Evolutionary conservation across 129 eudicot species (phyloP).

Genomic region (Tagetes erecta): DNA sequence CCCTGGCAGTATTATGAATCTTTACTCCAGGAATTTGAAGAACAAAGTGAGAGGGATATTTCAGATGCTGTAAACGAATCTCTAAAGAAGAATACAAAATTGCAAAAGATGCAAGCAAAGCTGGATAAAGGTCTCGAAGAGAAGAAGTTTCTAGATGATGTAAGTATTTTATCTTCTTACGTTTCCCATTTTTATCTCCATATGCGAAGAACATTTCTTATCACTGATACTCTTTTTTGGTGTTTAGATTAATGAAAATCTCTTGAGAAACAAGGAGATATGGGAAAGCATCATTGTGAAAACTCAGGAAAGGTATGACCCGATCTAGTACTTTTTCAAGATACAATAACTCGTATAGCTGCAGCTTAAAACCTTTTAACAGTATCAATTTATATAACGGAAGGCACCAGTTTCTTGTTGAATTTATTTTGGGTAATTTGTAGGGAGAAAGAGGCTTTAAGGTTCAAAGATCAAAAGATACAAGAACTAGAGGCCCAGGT

Average conservation of each 20-base stretch:
- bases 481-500: constrained; percentile 87
- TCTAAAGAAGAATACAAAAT: constrained; percentile 51
- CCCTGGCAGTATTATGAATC: constrained; percentile 76
- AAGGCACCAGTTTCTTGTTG: not conserved
- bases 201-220: not conserved
- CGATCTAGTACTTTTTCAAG: not conserved
- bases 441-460: constrained; percentile 66
- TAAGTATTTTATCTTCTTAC: constrained; percentile 18
- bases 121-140: constrained; percentile 64
- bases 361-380: not conserved
- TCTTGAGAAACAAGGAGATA: constrained; percentile 63
- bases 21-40: constrained; percentile 64
- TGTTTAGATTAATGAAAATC: constrained; percentile 70
- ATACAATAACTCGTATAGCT: not conserved
- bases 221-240: not conserved
- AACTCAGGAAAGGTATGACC: constrained; percentile 58
- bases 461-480: constrained; percentile 65
- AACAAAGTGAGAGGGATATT: constrained; percentile 60
- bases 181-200: not conserved
- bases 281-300: constrained; percentile 71
- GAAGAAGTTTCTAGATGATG: constrained; percentile 72
- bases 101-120: constrained; percentile 70
- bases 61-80: constrained; percentile 57
- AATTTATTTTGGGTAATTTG: constrained; percentile 18
- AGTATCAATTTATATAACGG: not conserved